Base-by-base conservation (phyloP, 1,284 basidiomycete genomes). In the Amylostereum chailletii region DNA sequence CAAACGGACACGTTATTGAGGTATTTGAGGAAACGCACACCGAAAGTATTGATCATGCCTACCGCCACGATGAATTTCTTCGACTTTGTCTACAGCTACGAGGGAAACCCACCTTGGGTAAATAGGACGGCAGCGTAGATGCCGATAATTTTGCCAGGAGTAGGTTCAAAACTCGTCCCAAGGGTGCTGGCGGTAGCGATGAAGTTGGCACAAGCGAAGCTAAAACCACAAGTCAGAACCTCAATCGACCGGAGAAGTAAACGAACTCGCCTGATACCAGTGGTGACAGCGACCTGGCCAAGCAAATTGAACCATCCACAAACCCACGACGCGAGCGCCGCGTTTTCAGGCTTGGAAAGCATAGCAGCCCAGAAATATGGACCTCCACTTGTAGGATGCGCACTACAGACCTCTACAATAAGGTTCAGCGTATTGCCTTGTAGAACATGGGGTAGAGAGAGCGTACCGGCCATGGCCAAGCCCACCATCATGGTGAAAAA, bases 281-380 rank as follows among this genome's bases (percentile, higher is more conserved):
- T 86, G 0, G 85, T 88, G 5, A 87, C 79, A 1, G 84, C 84
- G 0, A 87, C 84, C 63, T 87, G 85, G 2, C 83, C 83, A 3
- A 86, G 69, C 10, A 88, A 66, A 61, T 89, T 89, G 66, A 86
- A 87, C 83, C 81, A 84, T 9, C 81, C 81, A 5, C 77, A 81
- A 31, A 83, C 71, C 83, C 83, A 86, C 2, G 82, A 85, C 2
- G 81, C 79, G 29, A 85, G 67, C 1, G 82, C 67, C 2, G 82
- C 79, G 42, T 75, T 60, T 56, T 74, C 55, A 1, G 73, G 74
- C 50, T 68, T 67, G 5, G 81, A 80, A 2, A 87, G 64, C 79
- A 84, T 84, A 1, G 83, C 83, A 19, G 83, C 79, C 84, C 83
- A 86, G 62, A 79, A 86, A 57, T 86, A 86, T 0, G 83, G 83